Evolutionary conservation across 495 filamentous ascomycete species (phyloP), one percentile per base, ranked within the genome.

Genomic region (Friedmanniomyces simplex): DNA sequence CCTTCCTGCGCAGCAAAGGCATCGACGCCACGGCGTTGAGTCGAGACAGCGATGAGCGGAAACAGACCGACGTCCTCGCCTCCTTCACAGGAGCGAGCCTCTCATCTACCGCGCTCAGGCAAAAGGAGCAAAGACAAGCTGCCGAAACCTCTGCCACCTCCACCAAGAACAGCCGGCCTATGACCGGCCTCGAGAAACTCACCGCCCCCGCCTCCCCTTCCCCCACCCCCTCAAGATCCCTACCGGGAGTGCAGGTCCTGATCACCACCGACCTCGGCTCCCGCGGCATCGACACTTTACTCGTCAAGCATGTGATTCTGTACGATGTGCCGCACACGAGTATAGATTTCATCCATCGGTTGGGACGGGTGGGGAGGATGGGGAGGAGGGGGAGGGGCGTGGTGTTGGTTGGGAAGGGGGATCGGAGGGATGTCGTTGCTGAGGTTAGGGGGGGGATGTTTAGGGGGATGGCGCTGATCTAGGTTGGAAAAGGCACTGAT

Each of bases 391-490:
- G 93, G 41, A 78, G 89, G 60, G 93, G 89, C 24, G 80, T 96
- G 59, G 89, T 97, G 41, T 72, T 98, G 46, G 88, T 96, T 12
- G 93, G 91, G 58, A 91, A 83, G 72, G 77, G 86, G 60, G 94
- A 96, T 68, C 75, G 94, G 55, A 85, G 85, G 68, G 91, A 96
- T 73, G 69, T 96, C 32, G 88, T 96, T 32, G 83, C 81, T 24
- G 95, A 97, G 75, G 89, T 98, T 22, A 86, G 85, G 68, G 88
- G 95, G 69, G 89, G 85, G 36, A 95, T 96, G 91, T 96, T 85
- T 71, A 87, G 82, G 69, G 91, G 91, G 16, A 82, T 88, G 70
- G 89, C 90, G 13, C 73, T 96, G 64, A 89, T 95, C 16, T 49
- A 18, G 22, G 7, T 16, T 28, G 7, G 22, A n/a, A n/a, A n/a